Evolutionary conservation across 1,284 basidiomycete genomes (phyloP), one percentile per base, ranked within the genome.

Genomic region (Coniferiporia sulphurascens): DNA sequence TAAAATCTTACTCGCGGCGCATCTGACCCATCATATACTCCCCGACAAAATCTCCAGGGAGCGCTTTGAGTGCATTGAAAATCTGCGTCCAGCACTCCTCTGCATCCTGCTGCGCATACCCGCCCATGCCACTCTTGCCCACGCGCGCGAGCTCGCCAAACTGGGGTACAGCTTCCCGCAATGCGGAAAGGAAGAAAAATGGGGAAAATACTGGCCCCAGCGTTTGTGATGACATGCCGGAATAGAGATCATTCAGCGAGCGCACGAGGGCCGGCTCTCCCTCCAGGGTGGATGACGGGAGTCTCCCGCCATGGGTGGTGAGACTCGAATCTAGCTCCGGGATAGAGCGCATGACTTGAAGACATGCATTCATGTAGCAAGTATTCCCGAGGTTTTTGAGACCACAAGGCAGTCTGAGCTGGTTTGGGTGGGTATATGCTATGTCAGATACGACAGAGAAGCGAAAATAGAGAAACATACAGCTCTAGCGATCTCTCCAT

Each of bases 341-440:
- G 57, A 99, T 90, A 2, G 89, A 86, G 17, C 93, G 87, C 63
- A 99, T 80, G 13, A 93, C 89, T 75, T 99, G 96, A 1, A 99
- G 78, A 0, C 93, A 95, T 5, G 96, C 87, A 70, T 98, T 98
- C 85, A 98, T 92, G 73, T 98, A 98, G 69, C 93, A 95, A 0
- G 93, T 95, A 70, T 95, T 95, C 44, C 93, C 93, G 48, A 92
- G 75, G 67, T 90, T 86, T 70, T 75, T 79, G 65, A 89, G 72
- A 13, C 89, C 89, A 58, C 89, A 86, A 4, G 89, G 89, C 65
- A 84, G 78, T 12, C 83, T 76, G 38, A 89, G 73, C 80, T 83
- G 62, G 2, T 52, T 32, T 59, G 3, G 21, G 27, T 61, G 51
- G 15, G 41, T 10, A 38, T 59, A 12, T 57, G 49, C 32, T 36